Base-by-base conservation (phyloP, 768 basidiomycete species). In the Calocera cornea region DNA sequence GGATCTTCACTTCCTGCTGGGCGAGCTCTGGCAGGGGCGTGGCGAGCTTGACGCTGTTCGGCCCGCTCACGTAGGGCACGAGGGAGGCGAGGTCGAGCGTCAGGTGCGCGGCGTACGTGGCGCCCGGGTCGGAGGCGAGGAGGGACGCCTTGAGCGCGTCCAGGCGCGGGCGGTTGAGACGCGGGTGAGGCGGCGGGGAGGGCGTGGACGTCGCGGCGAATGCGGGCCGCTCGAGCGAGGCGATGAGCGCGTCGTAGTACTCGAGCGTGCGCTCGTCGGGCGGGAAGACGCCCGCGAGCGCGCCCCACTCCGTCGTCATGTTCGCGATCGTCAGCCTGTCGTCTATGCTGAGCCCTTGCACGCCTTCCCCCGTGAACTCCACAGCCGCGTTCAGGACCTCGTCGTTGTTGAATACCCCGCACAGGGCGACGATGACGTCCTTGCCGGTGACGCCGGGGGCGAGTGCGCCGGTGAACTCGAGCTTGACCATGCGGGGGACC, bases 301-400 rank as follows among this genome's bases (percentile, higher is more conserved):
- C 97, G 49, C 97, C 97, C 97, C 97, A 99, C 77, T 99, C 97
- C 34, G 97, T 98, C 3, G 97, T 98, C 97, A 98, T 99, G 77
- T 99, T 98, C n/a, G 94, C 82, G 71, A 98, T 98, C 0, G 95
- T 95, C 54, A 99, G 82, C 44, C 97, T 85, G 72, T 98, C 95
- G 74, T 99, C 95, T 66, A 99, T 83, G 2, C 84, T 78, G 64
- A 99, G 80, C 19, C 85, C 81, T 19, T 83, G 74, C 11, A 97
- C 82, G 29, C 97, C 97, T 36, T 90, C 87, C 12, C 97, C 97
- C 0, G 87, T 86, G 76, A 99, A 99, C 76, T 99, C 97, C 76
- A 99, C 87, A 1, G 95, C 97, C 31, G 90, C 89, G 73, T 99
- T 99, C 60, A 99, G 82, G 1, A 98, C 97, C 75, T 98, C 92